Evolutionary conservation across 2,329 filamentous ascomycete genomes (phyloP), one percentile per base, ranked within the genome.

Genomic region (Lachnellula arida): DNA sequence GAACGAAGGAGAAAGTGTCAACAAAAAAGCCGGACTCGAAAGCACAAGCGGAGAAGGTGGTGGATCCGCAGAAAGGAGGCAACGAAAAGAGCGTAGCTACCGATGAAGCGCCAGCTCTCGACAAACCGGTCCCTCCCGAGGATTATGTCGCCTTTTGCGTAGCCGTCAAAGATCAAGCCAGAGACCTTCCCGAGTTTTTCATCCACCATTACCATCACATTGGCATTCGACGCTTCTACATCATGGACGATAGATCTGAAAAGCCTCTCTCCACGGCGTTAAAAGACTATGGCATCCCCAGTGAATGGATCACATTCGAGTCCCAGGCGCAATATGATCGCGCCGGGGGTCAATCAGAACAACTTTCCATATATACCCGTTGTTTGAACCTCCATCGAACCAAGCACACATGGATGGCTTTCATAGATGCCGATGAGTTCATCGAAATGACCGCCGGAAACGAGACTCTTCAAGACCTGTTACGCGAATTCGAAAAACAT

Each of bases 351-450:
- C 34, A 61, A 59, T 19, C 28, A 1, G 32, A 46, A 54, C 66
- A 68, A 37, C 35, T 57, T 3, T 9, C 23, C 2, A 56, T 63
- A 3, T 67, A 68, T 46, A 51, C 54, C 6, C 17, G 60, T 5
- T 70, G 67, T 22, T 46, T 61, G 17, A 22, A 55, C 5, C 57
- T 56, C 2, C 68, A 63, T 35, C 63, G 68, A 23, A 50, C 44
- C 23, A 59, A 59, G 17, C 68, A 71, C 57, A 71, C 63, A 17
- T 72, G 70, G 70, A 67, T 72, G 55, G 68, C 63, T 2, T 71
- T 70, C 51, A 32, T 69, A 7, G 66, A 68, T 22, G 62, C 56
- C 3, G 67, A 69, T 22, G 67, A 72, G 56, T 72, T 70, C 53
- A 57, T 71, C 23, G 70, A 70, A 32, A 57, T 60, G 55, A 48